Percentiles rank a stretch among this genome's conserved stretches.
phyloP scores from a whole-genome alignment of 305 asterid species.

The Fraxinus platypoda region DNA sequence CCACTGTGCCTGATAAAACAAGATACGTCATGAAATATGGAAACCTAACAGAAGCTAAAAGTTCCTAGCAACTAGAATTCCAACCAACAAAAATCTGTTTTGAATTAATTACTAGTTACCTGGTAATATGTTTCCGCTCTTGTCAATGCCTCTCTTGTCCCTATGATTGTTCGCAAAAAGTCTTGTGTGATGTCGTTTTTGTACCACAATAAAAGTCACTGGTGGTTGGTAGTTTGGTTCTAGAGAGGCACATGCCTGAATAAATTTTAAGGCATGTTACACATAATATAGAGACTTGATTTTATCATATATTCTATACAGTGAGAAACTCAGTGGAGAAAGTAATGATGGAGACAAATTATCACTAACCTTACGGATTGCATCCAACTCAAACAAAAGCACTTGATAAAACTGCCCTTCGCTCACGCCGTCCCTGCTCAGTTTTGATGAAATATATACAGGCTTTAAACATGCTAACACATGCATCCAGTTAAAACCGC shows the following conservation, averaged over 20 bases:
- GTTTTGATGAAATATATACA: not conserved
- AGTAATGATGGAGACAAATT: not conserved
- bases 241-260: conserved; percentile 92
- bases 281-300: not conserved
- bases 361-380: conserved; percentile 75
- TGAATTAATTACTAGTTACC: conserved; percentile 38
- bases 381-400: conserved; percentile 89
- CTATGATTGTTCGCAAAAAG: conserved; percentile 88
- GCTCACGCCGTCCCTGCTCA: conserved; percentile 93
- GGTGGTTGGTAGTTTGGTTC: conserved; percentile 98
- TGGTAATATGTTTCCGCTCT: conserved; percentile 90
- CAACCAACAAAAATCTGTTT: not conserved
- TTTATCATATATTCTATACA: not conserved
- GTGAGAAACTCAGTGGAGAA: not conserved
- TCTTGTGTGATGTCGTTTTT: conserved; percentile 91
- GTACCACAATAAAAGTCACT: conserved; percentile 92
- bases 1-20: conserved; percentile 71
- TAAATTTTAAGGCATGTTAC: not conserved
- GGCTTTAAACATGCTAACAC: not conserved
- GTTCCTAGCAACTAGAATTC: not conserved
- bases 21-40: conserved; percentile 1
- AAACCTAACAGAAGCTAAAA: not conserved
- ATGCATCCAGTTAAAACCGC: not conserved
- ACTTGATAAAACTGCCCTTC: conserved; percentile 99
- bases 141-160: conserved; percentile 83